A percentile compares a stretch with the other conserved stretches of the same genome.
These are phyloP conservation scores for Fomitopsis serialis DNA, from an alignment of 768 basidiomycete species.

Conservation along the genomic window DNA sequence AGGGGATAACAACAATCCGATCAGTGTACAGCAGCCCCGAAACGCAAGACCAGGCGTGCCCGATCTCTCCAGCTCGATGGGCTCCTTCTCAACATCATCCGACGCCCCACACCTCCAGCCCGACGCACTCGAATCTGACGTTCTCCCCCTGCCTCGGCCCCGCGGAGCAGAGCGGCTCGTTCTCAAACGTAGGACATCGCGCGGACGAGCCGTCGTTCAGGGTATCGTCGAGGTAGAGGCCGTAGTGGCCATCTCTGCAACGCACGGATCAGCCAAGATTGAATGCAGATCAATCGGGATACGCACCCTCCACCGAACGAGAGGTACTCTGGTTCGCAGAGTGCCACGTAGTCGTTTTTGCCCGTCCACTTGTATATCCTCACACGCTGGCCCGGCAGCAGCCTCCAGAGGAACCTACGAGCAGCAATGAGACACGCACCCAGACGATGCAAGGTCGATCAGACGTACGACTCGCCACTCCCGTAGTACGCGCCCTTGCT, in stretches of 20 bases:
- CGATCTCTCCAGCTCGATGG: neutral
- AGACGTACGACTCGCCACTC: constrained; percentile 74
- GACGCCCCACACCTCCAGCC: constrained; percentile 87
- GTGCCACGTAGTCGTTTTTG: constrained; percentile 82
- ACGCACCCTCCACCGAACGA: constrained; percentile 88
- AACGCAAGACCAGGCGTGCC: neutral
- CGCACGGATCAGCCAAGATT: too few relatives aligned
- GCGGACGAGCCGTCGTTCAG: constrained; percentile 84
- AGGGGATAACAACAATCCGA: too few relatives aligned
- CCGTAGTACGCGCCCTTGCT: constrained; percentile 76
- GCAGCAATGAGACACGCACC: neutral
- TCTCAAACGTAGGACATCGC: constrained; percentile 80
- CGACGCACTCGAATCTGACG: constrained; percentile 83
- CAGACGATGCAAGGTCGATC: neutral
- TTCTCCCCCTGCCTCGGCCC: constrained; percentile 41
- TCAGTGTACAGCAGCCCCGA: too few relatives aligned
- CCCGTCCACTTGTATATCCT: constrained; percentile 82
- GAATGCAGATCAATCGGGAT: neutral
- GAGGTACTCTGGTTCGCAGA: constrained; percentile 76
- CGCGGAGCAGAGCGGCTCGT: constrained; percentile 67
- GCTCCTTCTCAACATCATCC: constrained; percentile 30
- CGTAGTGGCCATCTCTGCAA: constrained; percentile 44
- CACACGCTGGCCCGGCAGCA: constrained; percentile 36
- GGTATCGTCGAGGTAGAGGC: constrained; percentile 79
- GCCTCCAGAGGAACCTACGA: constrained; percentile 73